phyloP scores from a whole-genome alignment of 169 alveolate species.

The Toxoplasma gondii region DNA sequence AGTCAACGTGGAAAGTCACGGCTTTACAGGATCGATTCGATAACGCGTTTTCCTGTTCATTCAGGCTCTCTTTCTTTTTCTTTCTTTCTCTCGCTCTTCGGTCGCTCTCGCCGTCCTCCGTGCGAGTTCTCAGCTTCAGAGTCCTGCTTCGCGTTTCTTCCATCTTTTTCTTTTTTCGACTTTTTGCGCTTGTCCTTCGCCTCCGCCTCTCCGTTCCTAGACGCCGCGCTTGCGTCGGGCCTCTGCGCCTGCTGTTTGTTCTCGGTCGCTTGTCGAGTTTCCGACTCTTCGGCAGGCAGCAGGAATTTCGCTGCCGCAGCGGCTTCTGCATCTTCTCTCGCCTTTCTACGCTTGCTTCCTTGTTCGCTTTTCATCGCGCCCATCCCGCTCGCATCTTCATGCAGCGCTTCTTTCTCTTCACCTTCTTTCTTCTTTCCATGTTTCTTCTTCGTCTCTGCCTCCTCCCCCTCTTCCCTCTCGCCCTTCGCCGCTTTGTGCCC shows the following conservation, averaged over 20 bases:
- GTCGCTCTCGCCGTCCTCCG: not conserved
- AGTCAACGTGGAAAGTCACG: too few relatives aligned
- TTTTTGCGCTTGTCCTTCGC: not conserved
- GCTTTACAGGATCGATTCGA: too few relatives aligned
- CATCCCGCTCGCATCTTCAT: not conserved
- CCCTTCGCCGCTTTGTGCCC: not conserved
- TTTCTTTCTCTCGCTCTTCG: not conserved
- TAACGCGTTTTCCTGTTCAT: too few relatives aligned
- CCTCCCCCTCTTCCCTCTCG: not conserved
- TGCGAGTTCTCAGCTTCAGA: not conserved
- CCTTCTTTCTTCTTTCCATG: not conserved
- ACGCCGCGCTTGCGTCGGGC: not conserved
- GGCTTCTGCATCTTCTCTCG: not conserved
- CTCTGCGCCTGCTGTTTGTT: not conserved
- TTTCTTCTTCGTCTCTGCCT: not conserved
- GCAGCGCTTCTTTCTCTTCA: not conserved
- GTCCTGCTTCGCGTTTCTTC: not conserved
- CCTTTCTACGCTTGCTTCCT: not conserved
- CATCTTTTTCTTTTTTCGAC: not conserved
- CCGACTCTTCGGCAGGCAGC: not conserved
- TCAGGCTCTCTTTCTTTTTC: not conserved
- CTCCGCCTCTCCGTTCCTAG: not conserved
- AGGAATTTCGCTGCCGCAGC: constrained; percentile 23
- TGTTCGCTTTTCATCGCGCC: not conserved
- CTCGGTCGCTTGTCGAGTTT: not conserved